Base-by-base conservation (phyloP, 1,139 yeast species). In the Suhomyces ambrosiae region DNA sequence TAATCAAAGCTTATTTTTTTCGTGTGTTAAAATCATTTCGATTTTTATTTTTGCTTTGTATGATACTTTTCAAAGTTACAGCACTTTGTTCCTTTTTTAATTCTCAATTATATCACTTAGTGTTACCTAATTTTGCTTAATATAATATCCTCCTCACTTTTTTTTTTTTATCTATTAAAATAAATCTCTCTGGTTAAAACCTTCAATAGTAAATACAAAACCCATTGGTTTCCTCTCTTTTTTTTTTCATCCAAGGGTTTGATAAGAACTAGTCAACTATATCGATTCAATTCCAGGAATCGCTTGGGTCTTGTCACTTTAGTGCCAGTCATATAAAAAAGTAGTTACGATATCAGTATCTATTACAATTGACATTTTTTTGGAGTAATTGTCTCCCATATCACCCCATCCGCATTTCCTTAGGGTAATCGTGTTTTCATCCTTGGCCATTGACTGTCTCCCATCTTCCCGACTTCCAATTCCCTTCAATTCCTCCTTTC, bases 181-280 rank as follows among this genome's bases (percentile, higher is more conserved):
- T 31, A 38, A 32, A 26, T 25, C 31, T 13, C 28, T 32, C 25
- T 35, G 33, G 33, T 22, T 22, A 35, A 23, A 30, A 27, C 33
- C 14, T 23, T 10, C 12, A 19, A 17, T 29, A 23, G 27, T 25
- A 31, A 29, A 39, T 39, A 39, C 42, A 40, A 40, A 40, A 40
- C 39, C 40, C 43, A 33, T 35, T 11, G 29, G 38, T 33, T 37
- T 42, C 44, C 38, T 35, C 35, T 29, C 18, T n/a, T 32, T n/a
- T n/a, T 32, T 37, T 33, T 33, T 37, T 25, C 27, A 12, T 10
- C 19, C 23, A 12, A 33, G 23, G 36, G 41, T 29, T 27, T 27
- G 37, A 37, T 37, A 25, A 30, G 34, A 30, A 33, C 33, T 32
- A 27, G 17, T 35, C 35, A 32, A 23, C 11, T 28, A 17, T 18